Evolutionary conservation across 306 rosid species (phyloP).

Genomic region (Casuarina cunninghamiana): DNA sequence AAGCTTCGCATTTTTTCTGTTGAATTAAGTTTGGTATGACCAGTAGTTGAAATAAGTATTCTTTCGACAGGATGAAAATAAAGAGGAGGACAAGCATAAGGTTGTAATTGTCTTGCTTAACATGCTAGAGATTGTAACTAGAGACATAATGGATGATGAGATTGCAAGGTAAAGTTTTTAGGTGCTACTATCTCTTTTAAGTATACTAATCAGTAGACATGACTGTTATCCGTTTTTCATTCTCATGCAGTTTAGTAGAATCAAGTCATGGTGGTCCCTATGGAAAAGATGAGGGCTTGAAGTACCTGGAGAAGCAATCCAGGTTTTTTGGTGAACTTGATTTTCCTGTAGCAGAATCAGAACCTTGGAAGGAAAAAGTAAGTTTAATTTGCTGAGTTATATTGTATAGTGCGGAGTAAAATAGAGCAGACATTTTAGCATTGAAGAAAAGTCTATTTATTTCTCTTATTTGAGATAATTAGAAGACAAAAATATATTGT

Average conservation of each 20-base stretch:
- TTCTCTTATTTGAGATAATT: not conserved
- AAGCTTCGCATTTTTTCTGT: conserved; percentile 22
- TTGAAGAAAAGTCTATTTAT: not conserved
- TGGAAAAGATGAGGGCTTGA: conserved; percentile 65
- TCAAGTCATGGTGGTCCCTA: conserved; percentile 68
- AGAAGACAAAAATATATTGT: not conserved
- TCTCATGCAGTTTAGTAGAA: conserved; percentile 63
- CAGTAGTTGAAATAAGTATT: conserved; percentile 22
- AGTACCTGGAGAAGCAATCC: conserved; percentile 65
- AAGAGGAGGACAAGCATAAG: conserved; percentile 66
- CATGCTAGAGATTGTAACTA: conserved; percentile 92
- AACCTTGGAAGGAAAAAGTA: conserved; percentile 92
- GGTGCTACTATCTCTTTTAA: conserved; percentile 9
- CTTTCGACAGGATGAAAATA: conserved; percentile 55
- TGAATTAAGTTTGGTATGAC: conserved; percentile 3
- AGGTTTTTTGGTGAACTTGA: conserved; percentile 56
- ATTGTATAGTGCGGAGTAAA: not conserved
- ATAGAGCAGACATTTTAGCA: not conserved
- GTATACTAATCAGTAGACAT: conserved; percentile 13
- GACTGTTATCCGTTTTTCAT: conserved; percentile 22
- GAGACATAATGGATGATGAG: conserved; percentile 88
- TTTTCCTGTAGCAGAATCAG: conserved; percentile 71
- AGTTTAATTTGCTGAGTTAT: conserved; percentile 23
- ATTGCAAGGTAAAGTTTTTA: conserved; percentile 53
- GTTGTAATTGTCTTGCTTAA: conserved; percentile 90